Evolutionary conservation across 1,284 basidiomycete species (phyloP).

Genomic region (Cutaneotrichosporon spelunceum): DNA sequence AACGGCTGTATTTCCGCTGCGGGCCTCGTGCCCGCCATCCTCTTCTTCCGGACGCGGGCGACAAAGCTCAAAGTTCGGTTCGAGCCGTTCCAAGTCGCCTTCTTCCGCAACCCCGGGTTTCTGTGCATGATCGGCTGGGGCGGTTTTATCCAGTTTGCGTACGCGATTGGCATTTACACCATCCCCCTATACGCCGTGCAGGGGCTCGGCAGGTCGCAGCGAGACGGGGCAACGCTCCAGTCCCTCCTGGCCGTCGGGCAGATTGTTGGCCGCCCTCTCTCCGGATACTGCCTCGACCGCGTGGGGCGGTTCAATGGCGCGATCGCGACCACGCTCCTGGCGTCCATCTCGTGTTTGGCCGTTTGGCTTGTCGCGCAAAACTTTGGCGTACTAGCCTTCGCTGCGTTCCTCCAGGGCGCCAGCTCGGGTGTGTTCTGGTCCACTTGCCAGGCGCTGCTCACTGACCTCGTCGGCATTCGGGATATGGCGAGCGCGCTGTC

Average conservation of each 20-base stretch:
- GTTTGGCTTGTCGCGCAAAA: conserved; percentile 52
- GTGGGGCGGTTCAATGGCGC: conserved; percentile 52
- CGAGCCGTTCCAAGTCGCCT: conserved; percentile 34
- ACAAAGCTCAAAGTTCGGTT: conserved; percentile 30
- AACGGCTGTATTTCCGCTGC: conserved; percentile 45
- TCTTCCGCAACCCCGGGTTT: conserved; percentile 37
- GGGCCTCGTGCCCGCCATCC: conserved; percentile 45
- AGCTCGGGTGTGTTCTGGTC: conserved; percentile 27
- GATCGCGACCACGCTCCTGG: conserved; percentile 45
- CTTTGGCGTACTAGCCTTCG: conserved; percentile 50
- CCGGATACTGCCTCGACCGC: conserved; percentile 47
- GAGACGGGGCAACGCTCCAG: conserved; percentile 50
- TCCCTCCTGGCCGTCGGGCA: conserved; percentile 53
- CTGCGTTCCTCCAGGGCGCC: conserved; percentile 51
- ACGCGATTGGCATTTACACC: conserved; percentile 52
- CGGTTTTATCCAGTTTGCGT: conserved; percentile 41
- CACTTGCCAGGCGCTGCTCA: conserved; percentile 21
- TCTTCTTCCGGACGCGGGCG: conserved; percentile 28
- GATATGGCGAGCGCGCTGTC: conserved; percentile 50
- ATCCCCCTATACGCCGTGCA: conserved; percentile 51
- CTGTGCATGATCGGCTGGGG: conserved; percentile 41
- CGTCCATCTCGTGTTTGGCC: conserved; percentile 49
- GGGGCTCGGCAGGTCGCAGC: conserved; percentile 50
- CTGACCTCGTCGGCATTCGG: conserved; percentile 39
- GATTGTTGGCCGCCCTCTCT: conserved; percentile 51